These are phyloP conservation scores for Pythium monospermum DNA, from an alignment of 352 stramenopile species.

Conservation along the genomic window DNA sequence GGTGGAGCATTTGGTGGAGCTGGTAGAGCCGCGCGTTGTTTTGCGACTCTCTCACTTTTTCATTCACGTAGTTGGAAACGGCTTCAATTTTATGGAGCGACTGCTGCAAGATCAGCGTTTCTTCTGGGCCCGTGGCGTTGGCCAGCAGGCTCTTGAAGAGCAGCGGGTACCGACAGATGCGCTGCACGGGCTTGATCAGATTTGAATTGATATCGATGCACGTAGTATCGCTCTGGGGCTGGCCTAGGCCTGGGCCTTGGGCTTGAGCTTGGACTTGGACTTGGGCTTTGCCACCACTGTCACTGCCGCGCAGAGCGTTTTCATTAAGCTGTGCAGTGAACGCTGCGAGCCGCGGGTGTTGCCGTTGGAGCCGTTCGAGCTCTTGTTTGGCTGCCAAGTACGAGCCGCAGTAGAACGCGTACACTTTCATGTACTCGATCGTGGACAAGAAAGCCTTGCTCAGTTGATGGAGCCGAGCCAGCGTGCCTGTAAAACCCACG, in stretches of 20 bases:
- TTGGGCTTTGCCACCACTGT: constrained; percentile 2
- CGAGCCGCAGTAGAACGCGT: constrained; percentile 57
- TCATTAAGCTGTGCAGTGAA: constrained; percentile 27
- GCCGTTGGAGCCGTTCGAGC: constrained; percentile 33
- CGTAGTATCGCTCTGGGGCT: no score
- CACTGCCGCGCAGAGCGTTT: constrained; percentile 11
- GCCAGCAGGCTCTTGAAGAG: constrained; percentile 44
- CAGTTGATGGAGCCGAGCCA: constrained; percentile 16
- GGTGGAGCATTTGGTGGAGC: constrained; percentile 38
- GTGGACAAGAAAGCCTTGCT: constrained; percentile 33
- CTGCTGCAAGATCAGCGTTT: constrained; percentile 29
- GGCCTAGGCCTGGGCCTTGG: background rate
- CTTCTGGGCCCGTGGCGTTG: constrained; percentile 26
- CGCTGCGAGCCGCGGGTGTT: constrained; percentile 11
- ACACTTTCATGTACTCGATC: constrained; percentile 69
- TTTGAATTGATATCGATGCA: constrained; percentile 50
- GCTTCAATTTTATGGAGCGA: constrained; percentile 39
- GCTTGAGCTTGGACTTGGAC: background rate
- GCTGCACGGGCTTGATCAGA: constrained; percentile 70
- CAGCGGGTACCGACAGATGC: constrained; percentile 64
- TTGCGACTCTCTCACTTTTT: constrained; percentile 54
- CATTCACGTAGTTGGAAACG: constrained; percentile 56
- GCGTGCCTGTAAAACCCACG: constrained; percentile 16
- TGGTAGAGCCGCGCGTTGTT: constrained; percentile 50
- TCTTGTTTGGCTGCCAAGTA: constrained; percentile 44